Evolutionary conservation across 768 basidiomycete genomes (phyloP).

Genomic region (Collybia sordida): DNA sequence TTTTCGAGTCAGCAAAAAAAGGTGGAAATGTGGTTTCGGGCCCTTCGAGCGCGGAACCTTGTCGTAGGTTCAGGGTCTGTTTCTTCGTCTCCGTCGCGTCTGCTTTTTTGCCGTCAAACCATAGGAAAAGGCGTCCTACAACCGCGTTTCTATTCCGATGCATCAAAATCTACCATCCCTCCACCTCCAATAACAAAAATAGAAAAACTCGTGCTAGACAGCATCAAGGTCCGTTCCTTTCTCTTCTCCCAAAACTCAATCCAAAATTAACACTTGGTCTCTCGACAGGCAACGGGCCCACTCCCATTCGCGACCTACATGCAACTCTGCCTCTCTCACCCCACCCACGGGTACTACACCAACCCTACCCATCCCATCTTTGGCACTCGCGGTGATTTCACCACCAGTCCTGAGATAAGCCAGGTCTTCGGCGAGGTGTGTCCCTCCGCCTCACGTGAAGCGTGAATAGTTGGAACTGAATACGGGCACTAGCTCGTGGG

Average conservation of each 20-base stretch:
- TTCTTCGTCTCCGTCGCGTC: background rate
- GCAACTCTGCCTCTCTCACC: slow-evolving; percentile 88
- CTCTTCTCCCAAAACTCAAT: too few species aligned
- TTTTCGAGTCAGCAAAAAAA: background rate
- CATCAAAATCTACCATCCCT: background rate
- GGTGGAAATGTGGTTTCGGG: slow-evolving; percentile 3
- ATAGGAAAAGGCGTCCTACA: slow-evolving; percentile 5
- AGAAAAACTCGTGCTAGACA: slow-evolving; percentile 68
- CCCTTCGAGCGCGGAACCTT: slow-evolving; percentile 10
- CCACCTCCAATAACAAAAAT: slow-evolving; percentile 35
- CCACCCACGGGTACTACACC: slow-evolving; percentile 92
- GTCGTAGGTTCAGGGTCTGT: too few species aligned
- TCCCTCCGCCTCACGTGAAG: slow-evolving; percentile 9
- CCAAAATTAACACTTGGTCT: too few species aligned
- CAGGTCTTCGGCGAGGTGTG: slow-evolving; percentile 95
- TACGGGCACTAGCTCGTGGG: slow-evolving; percentile 71
- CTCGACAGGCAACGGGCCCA: slow-evolving; percentile 87
- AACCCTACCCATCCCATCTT: slow-evolving; percentile 72
- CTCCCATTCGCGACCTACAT: slow-evolving; percentile 88
- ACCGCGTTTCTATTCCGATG: slow-evolving; percentile 7
- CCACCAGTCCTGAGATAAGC: slow-evolving; percentile 94
- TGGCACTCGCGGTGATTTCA: slow-evolving; percentile 88
- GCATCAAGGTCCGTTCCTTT: slow-evolving; percentile 59
- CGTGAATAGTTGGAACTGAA: slow-evolving; percentile 37
- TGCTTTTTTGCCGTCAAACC: background rate